Conservation (phyloP, 352 stramenopile genomes). For the Phytophthora pini region DNA sequence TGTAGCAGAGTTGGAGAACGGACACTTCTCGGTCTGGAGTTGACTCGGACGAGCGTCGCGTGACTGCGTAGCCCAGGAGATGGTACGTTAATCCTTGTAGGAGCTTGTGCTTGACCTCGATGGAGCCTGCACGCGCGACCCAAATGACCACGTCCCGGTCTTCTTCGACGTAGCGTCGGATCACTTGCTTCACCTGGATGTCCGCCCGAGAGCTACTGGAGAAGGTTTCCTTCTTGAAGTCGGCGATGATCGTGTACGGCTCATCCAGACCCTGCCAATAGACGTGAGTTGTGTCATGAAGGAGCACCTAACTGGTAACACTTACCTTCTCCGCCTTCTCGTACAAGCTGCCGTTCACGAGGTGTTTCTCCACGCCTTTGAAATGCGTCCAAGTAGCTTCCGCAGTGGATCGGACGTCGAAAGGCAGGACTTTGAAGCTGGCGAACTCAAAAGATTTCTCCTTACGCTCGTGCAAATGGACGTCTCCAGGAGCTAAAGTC, state of each 20-base stretch:
- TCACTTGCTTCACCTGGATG: conserved; percentile 57
- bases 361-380: conserved; percentile 36
- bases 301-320: background rate
- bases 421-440: conserved; percentile 37
- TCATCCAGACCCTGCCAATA: conserved; percentile 25
- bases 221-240: conserved; percentile 52
- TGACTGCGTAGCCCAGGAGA: conserved; percentile 55
- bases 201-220: conserved; percentile 45
- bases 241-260: conserved; percentile 55
- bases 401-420: conserved; percentile 19
- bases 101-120: conserved; percentile 57
- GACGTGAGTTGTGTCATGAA: too few relatives aligned
- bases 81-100: conserved; percentile 39
- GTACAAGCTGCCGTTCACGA: conserved; percentile 29
- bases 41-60: conserved; percentile 14
- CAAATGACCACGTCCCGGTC: conserved; percentile 57
- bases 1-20: conserved; percentile 21
- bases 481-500: conserved; percentile 17
- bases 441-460: conserved; percentile 30
- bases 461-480: conserved; percentile 17
- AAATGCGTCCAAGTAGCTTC: conserved; percentile 34
- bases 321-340: conserved; percentile 36
- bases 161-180: conserved; percentile 52
- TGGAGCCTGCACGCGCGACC: conserved; percentile 38
- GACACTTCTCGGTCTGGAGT: conserved; percentile 12